Base-by-base conservation (phyloP, 2,329 filamentous ascomycete genomes). In the Botrytis deweyae region DNA sequence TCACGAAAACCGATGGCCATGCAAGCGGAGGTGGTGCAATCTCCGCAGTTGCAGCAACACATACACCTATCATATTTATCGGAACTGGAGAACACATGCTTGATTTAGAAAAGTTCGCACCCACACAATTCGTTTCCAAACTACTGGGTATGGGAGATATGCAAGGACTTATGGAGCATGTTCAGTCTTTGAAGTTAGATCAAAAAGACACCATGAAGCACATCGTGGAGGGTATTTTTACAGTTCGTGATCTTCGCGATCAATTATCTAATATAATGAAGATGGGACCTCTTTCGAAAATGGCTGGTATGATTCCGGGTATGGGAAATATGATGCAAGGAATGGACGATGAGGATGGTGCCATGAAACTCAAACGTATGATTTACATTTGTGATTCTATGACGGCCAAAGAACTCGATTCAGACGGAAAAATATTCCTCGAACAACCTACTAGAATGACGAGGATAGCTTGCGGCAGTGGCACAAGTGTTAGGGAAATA, bases 191-290 rank as follows among this genome's bases (percentile, higher is more conserved):
- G 70, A 98, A 97, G 82, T 89, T 98, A 68, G 95, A 98, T 83
- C 96, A 98, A 78, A 98, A 99, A 84, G 95, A 98, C 80, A 98
- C 96, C 5, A 98, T 99, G 88, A 99, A 99, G 86, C 95, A 99
- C 85, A 97, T 99, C 77, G 92, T 94, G 10, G 95, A 98, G 80
- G 96, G 96, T 73, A 95, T 98, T 76, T 99, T 98, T 83, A 97
- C 96, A 0, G 89, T 99, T 49, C 92, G 96, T 72, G 96, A 99
- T 82, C 88, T 99, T 78, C 90, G 96, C 33, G 96, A 99, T 82
- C 97, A 99, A 81, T 90, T 99, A 20, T 92, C 92, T 74, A 98
- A 98, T 80, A 98, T 99, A 81, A 98, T 98, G 94, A 99, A 99
- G 85, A 98, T 99, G 96, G 96, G 96, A 0, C 96, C 96, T 0